Conservation (phyloP, 2,329 filamentous ascomycete species). For the Epichloe aotearoae region DNA sequence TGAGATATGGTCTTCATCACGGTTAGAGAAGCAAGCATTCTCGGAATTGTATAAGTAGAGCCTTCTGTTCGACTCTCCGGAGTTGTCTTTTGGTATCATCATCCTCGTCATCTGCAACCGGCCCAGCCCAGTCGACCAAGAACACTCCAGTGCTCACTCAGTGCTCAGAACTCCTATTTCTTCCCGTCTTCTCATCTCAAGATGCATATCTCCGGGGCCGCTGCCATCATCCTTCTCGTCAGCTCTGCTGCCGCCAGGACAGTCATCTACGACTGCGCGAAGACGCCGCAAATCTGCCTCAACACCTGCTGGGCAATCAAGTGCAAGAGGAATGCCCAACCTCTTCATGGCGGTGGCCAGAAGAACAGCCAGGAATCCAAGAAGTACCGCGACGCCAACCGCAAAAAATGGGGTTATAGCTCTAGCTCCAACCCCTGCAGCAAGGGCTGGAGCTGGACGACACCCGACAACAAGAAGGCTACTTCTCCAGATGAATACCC, state of each 20-base stretch:
- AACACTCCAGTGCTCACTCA: neutral
- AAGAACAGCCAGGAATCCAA: neutral
- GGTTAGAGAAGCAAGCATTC: neutral
- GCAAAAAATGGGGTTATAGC: neutral
- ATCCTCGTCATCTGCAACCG: neutral
- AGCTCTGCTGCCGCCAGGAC: neutral
- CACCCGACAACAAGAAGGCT: neutral
- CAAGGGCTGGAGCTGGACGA: neutral
- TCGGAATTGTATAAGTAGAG: neutral
- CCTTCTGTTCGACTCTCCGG: neutral
- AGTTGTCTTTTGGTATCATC: neutral
- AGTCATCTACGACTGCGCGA: neutral
- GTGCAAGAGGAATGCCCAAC: neutral
- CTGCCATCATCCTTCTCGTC: neutral
- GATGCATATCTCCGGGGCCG: neutral
- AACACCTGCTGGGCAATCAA: slow-evolving; percentile 1
- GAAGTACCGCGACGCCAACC: neutral
- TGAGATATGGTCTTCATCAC: neutral
- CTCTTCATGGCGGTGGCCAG: neutral
- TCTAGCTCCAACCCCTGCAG: neutral
- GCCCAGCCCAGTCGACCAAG: neutral
- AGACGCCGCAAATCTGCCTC: neutral
- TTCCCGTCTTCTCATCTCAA: neutral
- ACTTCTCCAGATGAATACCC: slow-evolving; percentile 1
- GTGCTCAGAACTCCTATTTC: neutral